Evolutionary conservation across 805 yeast genomes (phyloP).

Genomic region (Cyberlindnera amylophila): DNA sequence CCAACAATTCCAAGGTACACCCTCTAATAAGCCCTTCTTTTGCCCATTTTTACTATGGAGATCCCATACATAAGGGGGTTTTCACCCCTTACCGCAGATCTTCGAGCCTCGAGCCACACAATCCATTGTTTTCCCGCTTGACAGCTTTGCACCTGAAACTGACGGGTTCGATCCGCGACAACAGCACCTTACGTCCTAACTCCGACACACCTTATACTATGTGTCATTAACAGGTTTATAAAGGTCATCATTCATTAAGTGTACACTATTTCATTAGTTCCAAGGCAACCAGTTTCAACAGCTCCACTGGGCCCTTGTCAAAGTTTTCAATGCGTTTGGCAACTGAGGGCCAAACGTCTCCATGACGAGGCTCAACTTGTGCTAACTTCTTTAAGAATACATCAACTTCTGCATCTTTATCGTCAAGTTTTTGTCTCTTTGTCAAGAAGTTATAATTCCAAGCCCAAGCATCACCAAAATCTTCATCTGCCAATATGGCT

Average conservation of each 20-base stretch:
- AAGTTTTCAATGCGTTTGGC: slow-evolving; percentile 47
- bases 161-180: too few relatives aligned
- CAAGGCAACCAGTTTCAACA: slow-evolving; percentile 31
- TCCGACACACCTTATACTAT: too few relatives aligned
- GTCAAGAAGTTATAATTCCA: slow-evolving; percentile 50
- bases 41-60: too few relatives aligned
- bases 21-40: not conserved
- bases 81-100: too few relatives aligned
- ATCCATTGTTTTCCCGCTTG: too few relatives aligned
- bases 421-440: slow-evolving; percentile 29
- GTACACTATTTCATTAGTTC: slow-evolving; percentile 2
- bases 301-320: slow-evolving; percentile 36
- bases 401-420: slow-evolving; percentile 31
- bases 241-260: too few relatives aligned
- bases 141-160: too few relatives aligned
- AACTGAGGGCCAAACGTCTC: slow-evolving; percentile 54
- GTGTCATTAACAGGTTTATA: too few relatives aligned
- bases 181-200: too few relatives aligned
- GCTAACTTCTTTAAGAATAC: slow-evolving; percentile 35
- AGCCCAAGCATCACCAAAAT: slow-evolving; percentile 77
- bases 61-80: too few relatives aligned
- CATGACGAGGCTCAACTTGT: slow-evolving; percentile 55
- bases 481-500: slow-evolving; percentile 50
- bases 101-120: too few relatives aligned
- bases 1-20: too few relatives aligned